These are phyloP conservation scores for Penicillium sp. DNA, from an alignment of 2,329 filamentous ascomycete genomes.

Conservation along the genomic window DNA sequence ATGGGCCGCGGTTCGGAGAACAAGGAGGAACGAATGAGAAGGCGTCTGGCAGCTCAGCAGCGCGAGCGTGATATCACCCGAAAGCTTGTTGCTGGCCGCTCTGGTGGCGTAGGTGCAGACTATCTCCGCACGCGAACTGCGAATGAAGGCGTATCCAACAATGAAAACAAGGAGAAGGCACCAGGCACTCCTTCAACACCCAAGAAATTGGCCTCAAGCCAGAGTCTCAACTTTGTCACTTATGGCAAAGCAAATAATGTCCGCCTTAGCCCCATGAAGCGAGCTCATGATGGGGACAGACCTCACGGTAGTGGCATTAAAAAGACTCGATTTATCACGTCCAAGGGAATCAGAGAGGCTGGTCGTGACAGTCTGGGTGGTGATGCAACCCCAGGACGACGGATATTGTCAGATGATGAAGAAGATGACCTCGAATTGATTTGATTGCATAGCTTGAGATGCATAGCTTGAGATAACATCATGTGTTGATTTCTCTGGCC, in stretches of 20 bases:
- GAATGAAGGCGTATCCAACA: slow-evolving; percentile 23
- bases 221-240: slow-evolving; percentile 30
- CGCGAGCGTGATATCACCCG: slow-evolving; percentile 51
- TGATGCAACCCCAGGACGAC: slow-evolving; percentile 29
- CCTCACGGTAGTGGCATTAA: slow-evolving; percentile 49
- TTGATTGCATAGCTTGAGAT: slow-evolving; percentile 14
- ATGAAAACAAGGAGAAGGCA: slow-evolving; percentile 15
- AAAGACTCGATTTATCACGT: slow-evolving; percentile 79
- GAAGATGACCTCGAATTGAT: slow-evolving; percentile 56
- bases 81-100: slow-evolving; percentile 42
- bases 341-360: slow-evolving; percentile 75
- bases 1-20: slow-evolving; percentile 45
- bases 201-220: slow-evolving; percentile 14
- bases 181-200: slow-evolving; percentile 17
- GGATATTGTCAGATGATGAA: slow-evolving; percentile 48
- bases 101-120: slow-evolving; percentile 46
- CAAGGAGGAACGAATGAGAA: slow-evolving; percentile 49
- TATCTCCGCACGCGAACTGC: slow-evolving; percentile 47
- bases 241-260: slow-evolving; percentile 45
- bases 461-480: not conserved
- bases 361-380: slow-evolving; percentile 72
- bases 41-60: slow-evolving; percentile 48
- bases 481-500: not conserved
- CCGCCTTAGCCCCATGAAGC: slow-evolving; percentile 47
- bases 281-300: slow-evolving; percentile 40